Evolutionary conservation across 108 stramenopile genomes (phyloP).

Genomic region (Conticribra weissflogii): DNA sequence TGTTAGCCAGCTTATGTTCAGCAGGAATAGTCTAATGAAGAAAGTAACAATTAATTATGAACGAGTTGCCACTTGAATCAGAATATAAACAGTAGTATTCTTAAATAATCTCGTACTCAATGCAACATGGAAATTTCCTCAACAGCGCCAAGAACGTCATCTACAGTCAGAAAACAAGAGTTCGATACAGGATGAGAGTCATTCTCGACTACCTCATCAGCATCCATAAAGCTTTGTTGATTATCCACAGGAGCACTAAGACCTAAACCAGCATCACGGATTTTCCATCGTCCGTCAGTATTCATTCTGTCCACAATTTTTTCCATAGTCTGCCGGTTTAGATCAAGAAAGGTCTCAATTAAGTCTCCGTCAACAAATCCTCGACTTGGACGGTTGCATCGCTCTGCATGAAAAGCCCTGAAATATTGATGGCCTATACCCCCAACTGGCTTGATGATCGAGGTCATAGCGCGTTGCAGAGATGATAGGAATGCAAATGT

Average conservation of each 20-base stretch:
- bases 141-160: slow-evolving; percentile 80
- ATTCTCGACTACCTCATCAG: slow-evolving; percentile 34
- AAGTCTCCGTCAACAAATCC: slow-evolving; percentile 98
- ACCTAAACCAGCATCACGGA: slow-evolving; percentile 48
- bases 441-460: slow-evolving; percentile 81
- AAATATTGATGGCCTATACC: slow-evolving; percentile 86
- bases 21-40: too few species aligned
- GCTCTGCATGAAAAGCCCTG: slow-evolving; percentile 79
- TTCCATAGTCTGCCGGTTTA: slow-evolving; percentile 81
- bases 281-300: slow-evolving; percentile 81
- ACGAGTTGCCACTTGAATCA: too few species aligned
- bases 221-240: slow-evolving; percentile 32
- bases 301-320: slow-evolving; percentile 80
- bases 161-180: slow-evolving; percentile 52
- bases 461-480: slow-evolving; percentile 78
- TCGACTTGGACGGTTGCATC: slow-evolving; percentile 61
- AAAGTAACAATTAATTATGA: too few species aligned
- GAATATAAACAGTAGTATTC: too few species aligned
- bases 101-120: too few species aligned
- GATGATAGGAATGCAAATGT: slow-evolving; percentile 87
- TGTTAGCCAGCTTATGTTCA: too few species aligned
- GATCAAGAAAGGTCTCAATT: slow-evolving; percentile 92
- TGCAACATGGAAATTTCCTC: slow-evolving; percentile 89
- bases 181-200: slow-evolving; percentile 18
- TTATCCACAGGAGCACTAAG: slow-evolving; percentile 11